Base-by-base conservation (phyloP, 768 basidiomycete species). In the Termitomyces sp. region DNA sequence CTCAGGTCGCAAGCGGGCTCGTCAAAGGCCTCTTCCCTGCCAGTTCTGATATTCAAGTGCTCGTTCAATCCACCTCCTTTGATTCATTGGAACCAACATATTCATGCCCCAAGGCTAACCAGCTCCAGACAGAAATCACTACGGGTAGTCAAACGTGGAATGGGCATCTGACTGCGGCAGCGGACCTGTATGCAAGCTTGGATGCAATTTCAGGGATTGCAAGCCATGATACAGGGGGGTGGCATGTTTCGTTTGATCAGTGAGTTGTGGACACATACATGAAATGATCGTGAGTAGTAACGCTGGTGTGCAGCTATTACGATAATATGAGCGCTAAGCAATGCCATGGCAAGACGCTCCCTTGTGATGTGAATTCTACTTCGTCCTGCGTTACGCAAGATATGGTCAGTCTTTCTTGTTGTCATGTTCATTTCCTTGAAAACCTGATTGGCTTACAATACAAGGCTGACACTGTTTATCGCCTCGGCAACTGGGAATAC, bases 401-500 rank as follows among this genome's bases (percentile, higher is more conserved):
- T 16, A 69, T 75, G 56, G 79, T 75, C 36, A 54, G 33, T 40
- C 3, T n/a, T n/a, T 41, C 7, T 23, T 46, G 23, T 20, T 28
- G 8, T 23, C 1, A 23, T 18, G 2, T 23, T 4, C 6, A 2
- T 50, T 33, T 12, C 10, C 23, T n/a, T 8, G 18, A 41, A 13
- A 30, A 2, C 16, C 7, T 50, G 28, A 43, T 35, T 28, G 13
- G 13, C 33, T 26, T 12, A 2, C 10, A 18, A 26, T 33, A 35
- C 28, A 55, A 79, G 77, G 82, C 83, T 12, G 64, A 80, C 57
- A 76, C 74, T 0, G 82, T 84, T 2, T 86, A 79, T 63, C 75
- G 81, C 20, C 73, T 84, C 5, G 84, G 83, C 0, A 82, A 82
- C 59, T 86, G 82, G 82, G 84, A 86, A 67, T 85, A 86, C 60